Percentiles rank a stretch among this genome's conserved stretches.
Conservation (phyloP, 306 rosid species). For the Quercus alba region DNA sequence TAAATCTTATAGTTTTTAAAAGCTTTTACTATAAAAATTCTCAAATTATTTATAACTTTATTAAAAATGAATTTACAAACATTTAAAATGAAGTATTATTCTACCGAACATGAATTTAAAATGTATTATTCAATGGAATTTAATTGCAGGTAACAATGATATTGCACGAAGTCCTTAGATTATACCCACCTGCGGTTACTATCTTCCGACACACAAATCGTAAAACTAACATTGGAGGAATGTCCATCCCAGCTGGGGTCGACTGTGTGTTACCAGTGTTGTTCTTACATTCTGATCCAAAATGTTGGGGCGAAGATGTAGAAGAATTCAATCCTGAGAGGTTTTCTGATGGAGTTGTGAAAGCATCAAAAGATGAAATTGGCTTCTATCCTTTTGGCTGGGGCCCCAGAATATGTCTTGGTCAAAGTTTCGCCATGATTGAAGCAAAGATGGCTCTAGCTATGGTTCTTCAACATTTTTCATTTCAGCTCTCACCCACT, state of each 20-base stretch:
- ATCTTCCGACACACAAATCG: conserved; percentile 3
- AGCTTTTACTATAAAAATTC: too few relatives aligned
- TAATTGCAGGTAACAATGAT: conserved; percentile 18
- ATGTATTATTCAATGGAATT: not conserved
- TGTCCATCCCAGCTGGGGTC: conserved; percentile 37
- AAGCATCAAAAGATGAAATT: conserved; percentile 29
- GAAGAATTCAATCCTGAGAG: conserved; percentile 45
- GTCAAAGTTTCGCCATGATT: conserved; percentile 43
- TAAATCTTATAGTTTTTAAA: too few relatives aligned
- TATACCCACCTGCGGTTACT: conserved; percentile 16
- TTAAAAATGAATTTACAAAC: too few relatives aligned
- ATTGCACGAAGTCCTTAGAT: conserved; percentile 24
- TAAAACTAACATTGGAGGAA: conserved; percentile 27
- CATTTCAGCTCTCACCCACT: conserved; percentile 46
- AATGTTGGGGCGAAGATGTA: conserved; percentile 37
- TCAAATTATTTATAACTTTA: too few relatives aligned
- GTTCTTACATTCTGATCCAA: conserved; percentile 32
- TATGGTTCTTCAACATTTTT: conserved; percentile 45
- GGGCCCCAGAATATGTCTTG: conserved; percentile 49
- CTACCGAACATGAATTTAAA: too few relatives aligned
- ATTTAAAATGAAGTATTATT: too few relatives aligned
- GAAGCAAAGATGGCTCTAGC: conserved; percentile 47
- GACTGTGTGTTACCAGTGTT: conserved; percentile 12
- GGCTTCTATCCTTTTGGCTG: conserved; percentile 49
- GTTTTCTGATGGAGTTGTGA: conserved; percentile 36